These are phyloP conservation scores for Forsythia suspensa DNA, from an alignment of 257 asterid genomes.

Conservation along the genomic window DNA sequence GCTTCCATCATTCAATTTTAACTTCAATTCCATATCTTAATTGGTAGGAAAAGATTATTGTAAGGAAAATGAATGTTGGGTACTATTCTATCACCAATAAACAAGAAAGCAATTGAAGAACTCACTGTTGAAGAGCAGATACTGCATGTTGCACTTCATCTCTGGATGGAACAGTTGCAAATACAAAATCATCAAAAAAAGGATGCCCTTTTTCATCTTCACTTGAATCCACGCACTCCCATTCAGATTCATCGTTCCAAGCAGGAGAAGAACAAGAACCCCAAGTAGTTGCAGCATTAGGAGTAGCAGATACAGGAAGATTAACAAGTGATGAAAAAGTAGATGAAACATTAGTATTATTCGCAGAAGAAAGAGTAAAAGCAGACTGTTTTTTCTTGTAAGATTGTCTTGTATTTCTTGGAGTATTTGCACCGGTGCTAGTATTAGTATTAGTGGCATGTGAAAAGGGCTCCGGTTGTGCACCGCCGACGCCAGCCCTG, in stretches of 20 bases:
- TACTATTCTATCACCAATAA: background rate
- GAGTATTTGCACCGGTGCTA: background rate
- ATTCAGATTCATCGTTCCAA: constrained; percentile 48
- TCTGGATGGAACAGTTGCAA: constrained; percentile 59
- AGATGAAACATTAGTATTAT: constrained; percentile 13
- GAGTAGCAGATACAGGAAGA: constrained; percentile 28
- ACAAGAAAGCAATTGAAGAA: background rate
- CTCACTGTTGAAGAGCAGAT: constrained; percentile 69
- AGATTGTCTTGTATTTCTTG: constrained; percentile 11
- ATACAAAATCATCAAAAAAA: constrained; percentile 43
- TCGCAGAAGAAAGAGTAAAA: constrained; percentile 32
- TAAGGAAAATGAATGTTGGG: background rate
- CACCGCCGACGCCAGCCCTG: constrained; percentile 43
- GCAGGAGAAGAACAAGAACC: constrained; percentile 30
- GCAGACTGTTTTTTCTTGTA: background rate
- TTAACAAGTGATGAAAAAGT: constrained; percentile 26
- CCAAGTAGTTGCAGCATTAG: constrained; percentile 30
- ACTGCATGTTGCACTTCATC: constrained; percentile 71
- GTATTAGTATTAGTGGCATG: constrained; percentile 20
- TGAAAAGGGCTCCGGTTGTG: constrained; percentile 44
- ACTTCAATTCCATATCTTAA: background rate
- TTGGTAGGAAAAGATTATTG: background rate
- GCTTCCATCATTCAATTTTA: background rate
- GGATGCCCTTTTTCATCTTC: constrained; percentile 31
- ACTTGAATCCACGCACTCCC: constrained; percentile 47